phyloP scores from a whole-genome alignment of 768 basidiomycete species.

The Leccinellum albellum region DNA sequence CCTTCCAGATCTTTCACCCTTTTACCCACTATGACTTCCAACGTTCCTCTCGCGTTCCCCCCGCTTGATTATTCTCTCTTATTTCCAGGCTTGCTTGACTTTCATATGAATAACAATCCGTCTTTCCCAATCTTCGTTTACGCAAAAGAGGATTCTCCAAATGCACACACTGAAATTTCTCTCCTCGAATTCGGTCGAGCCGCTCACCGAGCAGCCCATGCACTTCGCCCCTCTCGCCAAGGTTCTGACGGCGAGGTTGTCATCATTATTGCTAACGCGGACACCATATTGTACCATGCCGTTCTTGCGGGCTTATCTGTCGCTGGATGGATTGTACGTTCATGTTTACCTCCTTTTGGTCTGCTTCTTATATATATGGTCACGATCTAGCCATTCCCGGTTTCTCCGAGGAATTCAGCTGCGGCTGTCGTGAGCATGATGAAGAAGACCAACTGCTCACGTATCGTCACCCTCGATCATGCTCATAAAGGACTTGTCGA shows the following conservation, averaged over 20 bases:
- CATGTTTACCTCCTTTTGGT: slow-evolving; percentile 21
- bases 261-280: slow-evolving; percentile 25
- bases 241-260: slow-evolving; percentile 20
- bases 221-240: slow-evolving; percentile 33
- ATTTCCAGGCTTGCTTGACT: slow-evolving; percentile 25
- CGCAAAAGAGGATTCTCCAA: slow-evolving; percentile 7
- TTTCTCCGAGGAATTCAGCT: slow-evolving; percentile 41
- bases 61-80: slow-evolving; percentile 23
- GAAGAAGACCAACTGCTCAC: slow-evolving; percentile 17
- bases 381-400: slow-evolving; percentile 30
- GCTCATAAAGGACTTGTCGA: slow-evolving; percentile 18
- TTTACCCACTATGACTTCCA: slow-evolving; percentile 3
- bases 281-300: slow-evolving; percentile 35
- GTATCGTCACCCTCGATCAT: slow-evolving; percentile 17
- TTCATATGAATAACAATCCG: slow-evolving; percentile 25
- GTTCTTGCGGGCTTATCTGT: slow-evolving; percentile 34
- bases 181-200: slow-evolving; percentile 29
- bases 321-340: slow-evolving; percentile 35
- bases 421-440: slow-evolving; percentile 33
- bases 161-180: slow-evolving; percentile 18
- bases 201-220: slow-evolving; percentile 36
- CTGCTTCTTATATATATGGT: slow-evolving; percentile 21
- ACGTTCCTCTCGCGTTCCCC: slow-evolving; percentile 5
- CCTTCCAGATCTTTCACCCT: not conserved
- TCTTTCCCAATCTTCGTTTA: slow-evolving; percentile 20